Conservation (phyloP, 2,329 filamentous ascomycete genomes). For the Fusarium sublunatum region DNA sequence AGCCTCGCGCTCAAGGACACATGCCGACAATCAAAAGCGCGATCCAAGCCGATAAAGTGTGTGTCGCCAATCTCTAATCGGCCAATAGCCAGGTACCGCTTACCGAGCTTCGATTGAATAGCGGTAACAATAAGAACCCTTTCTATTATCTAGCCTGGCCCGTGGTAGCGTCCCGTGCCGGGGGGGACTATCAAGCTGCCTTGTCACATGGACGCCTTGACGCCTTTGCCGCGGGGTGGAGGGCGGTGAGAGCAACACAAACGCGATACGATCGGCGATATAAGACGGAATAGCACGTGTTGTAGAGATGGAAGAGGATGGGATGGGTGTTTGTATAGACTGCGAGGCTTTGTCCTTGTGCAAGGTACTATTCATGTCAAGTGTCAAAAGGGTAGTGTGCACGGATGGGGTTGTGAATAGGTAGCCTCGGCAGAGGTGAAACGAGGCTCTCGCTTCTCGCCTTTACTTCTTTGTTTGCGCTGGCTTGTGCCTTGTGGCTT, state of each 20-base stretch:
- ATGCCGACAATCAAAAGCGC: conserved; percentile 16
- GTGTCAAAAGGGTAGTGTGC: conserved; percentile 10
- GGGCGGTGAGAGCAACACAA: conserved; percentile 24
- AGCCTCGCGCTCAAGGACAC: neutral
- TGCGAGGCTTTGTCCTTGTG: conserved; percentile 7
- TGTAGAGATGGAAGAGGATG: neutral
- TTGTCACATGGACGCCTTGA: conserved; percentile 32
- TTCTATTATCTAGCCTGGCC: conserved; percentile 29
- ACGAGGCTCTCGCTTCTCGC: neutral
- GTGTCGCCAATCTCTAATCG: conserved; percentile 26
- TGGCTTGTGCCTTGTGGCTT: conserved; percentile 13
- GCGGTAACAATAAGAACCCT: conserved; percentile 23
- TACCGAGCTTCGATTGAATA: conserved; percentile 16
- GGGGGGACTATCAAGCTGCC: conserved; percentile 11
- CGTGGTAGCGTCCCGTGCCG: conserved; percentile 38
- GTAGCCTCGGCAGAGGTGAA: conserved; percentile 3
- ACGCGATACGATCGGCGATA: conserved; percentile 25
- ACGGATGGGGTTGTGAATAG: conserved; percentile 10
- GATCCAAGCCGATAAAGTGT: conserved; percentile 16
- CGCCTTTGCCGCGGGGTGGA: conserved; percentile 27
- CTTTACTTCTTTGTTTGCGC: conserved; percentile 5
- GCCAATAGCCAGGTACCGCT: conserved; percentile 14
- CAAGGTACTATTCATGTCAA: neutral
- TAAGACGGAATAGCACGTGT: conserved; percentile 8
- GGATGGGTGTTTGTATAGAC: conserved; percentile 16